Percentiles rank a stretch among this genome's conserved stretches.
Conservation (phyloP, 2,329 filamentous ascomycete genomes). For the Corynespora cassiicola region DNA sequence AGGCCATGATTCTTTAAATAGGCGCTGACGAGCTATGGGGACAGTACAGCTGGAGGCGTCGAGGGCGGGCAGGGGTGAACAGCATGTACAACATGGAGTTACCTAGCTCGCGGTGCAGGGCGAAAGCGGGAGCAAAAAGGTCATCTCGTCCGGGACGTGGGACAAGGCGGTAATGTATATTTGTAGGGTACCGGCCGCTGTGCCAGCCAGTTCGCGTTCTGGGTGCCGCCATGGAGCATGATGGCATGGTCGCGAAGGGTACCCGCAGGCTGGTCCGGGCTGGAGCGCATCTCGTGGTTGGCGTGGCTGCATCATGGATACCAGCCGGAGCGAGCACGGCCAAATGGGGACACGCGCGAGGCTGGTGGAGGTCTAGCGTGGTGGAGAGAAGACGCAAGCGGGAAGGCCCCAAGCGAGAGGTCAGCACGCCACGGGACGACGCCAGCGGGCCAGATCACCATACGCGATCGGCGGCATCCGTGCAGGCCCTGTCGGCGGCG, state of each 20-base stretch:
- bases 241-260: too few relatives aligned
- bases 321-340: conserved; percentile 12
- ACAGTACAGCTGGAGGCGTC: conserved; percentile 19
- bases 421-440: too few relatives aligned
- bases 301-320: conserved; percentile 29
- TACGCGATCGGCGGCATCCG: too few relatives aligned
- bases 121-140: conserved; percentile 11
- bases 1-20: conserved; percentile 28
- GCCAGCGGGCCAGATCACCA: too few relatives aligned
- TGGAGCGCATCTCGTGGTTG: conserved; percentile 29
- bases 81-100: conserved; percentile 21
- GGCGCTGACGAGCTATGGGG: conserved; percentile 10
- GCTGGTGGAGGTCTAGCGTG: conserved; percentile 15
- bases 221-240: too few relatives aligned
- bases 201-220: too few relatives aligned
- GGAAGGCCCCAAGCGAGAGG: too few relatives aligned
- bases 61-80: conserved; percentile 14
- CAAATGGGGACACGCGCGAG: conserved; percentile 10
- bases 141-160: conserved; percentile 20
- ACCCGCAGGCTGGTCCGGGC: conserved; percentile 18
- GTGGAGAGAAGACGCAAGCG: conserved; percentile 3
- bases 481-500: too few relatives aligned
- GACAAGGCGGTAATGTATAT: conserved; percentile 28
- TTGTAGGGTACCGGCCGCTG: too few relatives aligned
- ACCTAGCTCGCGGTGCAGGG: conserved; percentile 23